Evolutionary conservation across 2,329 filamentous ascomycete genomes (phyloP).

Genomic region (Epichloe brachyelytri): DNA sequence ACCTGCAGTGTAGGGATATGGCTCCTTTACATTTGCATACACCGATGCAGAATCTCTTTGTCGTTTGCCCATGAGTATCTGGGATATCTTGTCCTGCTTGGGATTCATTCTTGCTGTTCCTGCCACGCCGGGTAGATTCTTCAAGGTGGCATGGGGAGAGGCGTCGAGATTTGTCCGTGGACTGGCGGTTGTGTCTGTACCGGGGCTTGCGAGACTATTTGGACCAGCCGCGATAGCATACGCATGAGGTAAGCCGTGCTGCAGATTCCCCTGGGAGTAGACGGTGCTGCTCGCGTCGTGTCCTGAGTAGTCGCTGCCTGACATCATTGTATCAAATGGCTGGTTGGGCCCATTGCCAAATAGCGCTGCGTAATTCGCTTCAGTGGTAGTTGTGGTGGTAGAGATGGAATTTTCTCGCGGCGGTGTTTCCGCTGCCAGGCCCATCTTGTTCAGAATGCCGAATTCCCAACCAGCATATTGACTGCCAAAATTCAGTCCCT

Average conservation of each 20-base stretch:
- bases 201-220: conserved; percentile 49
- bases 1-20: conserved; percentile 79
- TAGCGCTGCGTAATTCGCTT: conserved; percentile 29
- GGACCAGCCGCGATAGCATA: conserved; percentile 52
- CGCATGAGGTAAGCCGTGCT: conserved; percentile 50
- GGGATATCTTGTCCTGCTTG: conserved; percentile 30
- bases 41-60: conserved; percentile 67
- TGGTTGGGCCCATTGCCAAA: conserved; percentile 39
- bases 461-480: conserved; percentile 94
- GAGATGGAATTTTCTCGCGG: conserved; percentile 49
- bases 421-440: conserved; percentile 58
- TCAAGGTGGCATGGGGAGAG: conserved; percentile 28
- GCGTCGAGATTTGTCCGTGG: conserved; percentile 46
- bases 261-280: conserved; percentile 44
- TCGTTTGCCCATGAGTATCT: conserved; percentile 44
- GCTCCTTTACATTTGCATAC: conserved; percentile 79
- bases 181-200: conserved; percentile 49
- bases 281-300: conserved; percentile 36
- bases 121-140: conserved; percentile 14
- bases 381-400: conserved; percentile 24
- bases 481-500: conserved; percentile 79
- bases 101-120: conserved; percentile 26
- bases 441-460: conserved; percentile 92
- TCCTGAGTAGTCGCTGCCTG: conserved; percentile 37
- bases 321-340: conserved; percentile 35